Evolutionary conservation across 495 filamentous ascomycete species (phyloP).

Genomic region (Lophiotrema nucula): DNA sequence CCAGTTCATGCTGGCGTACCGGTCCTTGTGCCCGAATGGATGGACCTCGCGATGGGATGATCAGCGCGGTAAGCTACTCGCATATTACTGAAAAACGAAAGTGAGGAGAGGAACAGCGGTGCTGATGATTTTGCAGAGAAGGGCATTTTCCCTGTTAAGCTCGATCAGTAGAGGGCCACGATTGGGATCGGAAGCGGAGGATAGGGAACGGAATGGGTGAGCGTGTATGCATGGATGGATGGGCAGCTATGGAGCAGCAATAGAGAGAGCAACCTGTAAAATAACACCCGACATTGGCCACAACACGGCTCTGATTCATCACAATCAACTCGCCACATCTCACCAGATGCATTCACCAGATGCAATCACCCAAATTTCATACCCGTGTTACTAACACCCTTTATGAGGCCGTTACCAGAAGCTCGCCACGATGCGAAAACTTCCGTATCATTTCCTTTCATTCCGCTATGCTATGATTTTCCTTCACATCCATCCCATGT

Average conservation of each 20-base stretch:
- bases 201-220: no score
- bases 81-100: neutral
- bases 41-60: conserved; percentile 97
- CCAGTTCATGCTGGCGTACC: conserved; percentile 96
- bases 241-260: neutral
- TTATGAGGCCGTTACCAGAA: no score
- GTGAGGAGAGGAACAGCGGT: neutral
- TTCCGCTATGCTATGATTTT: no score
- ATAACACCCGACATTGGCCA: neutral
- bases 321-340: neutral
- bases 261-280: neutral
- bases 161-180: conserved; percentile 25
- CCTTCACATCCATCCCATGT: no score
- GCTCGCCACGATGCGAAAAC: no score
- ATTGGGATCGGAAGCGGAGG: no score
- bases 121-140: conserved; percentile 8
- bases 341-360: no score
- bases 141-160: conserved; percentile 26
- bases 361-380: no score
- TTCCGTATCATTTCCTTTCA: no score
- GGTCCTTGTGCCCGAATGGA: conserved; percentile 91
- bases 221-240: neutral
- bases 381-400: no score
- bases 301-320: neutral
- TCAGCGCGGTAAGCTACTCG: conserved; percentile 74